A percentile compares a stretch with the other conserved stretches of the same genome.
These are phyloP conservation scores for Botrytis hyacinthi DNA, from an alignment of 2,329 filamentous ascomycete genomes.

Conservation along the genomic window DNA sequence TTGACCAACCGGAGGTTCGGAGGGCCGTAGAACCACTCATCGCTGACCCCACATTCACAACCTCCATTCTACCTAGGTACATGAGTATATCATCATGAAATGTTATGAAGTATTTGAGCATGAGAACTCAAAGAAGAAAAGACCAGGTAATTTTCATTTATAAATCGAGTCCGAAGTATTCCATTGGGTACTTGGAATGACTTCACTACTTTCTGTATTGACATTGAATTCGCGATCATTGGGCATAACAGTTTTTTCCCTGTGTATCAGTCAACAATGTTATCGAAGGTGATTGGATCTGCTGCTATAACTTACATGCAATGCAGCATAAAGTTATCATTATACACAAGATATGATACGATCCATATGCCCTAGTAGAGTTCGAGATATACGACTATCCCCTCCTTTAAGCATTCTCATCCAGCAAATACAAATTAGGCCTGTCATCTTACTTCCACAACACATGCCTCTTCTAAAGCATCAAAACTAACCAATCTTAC, in stretches of 20 bases:
- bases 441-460: neutral
- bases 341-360: neutral
- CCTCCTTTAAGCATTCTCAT: neutral
- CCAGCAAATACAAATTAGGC: neutral
- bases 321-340: neutral
- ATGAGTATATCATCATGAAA: neutral
- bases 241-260: neutral
- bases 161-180: neutral
- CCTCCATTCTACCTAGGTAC: too few relatives aligned
- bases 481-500: neutral
- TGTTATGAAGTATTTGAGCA: neutral
- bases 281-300: neutral
- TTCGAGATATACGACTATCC: too few relatives aligned
- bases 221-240: neutral
- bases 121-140: neutral
- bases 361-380: neutral
- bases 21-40: neutral
- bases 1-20: neutral
- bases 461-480: neutral
- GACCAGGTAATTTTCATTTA: neutral
- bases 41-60: too few relatives aligned
- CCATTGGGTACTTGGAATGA: too few relatives aligned
- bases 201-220: too few relatives aligned
- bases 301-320: neutral
- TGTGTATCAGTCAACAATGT: neutral